Percentiles rank a stretch among this genome's conserved stretches.
Evolutionary conservation across 129 eudicot genomes (phyloP).

Genomic region (Calendula officinalis): DNA sequence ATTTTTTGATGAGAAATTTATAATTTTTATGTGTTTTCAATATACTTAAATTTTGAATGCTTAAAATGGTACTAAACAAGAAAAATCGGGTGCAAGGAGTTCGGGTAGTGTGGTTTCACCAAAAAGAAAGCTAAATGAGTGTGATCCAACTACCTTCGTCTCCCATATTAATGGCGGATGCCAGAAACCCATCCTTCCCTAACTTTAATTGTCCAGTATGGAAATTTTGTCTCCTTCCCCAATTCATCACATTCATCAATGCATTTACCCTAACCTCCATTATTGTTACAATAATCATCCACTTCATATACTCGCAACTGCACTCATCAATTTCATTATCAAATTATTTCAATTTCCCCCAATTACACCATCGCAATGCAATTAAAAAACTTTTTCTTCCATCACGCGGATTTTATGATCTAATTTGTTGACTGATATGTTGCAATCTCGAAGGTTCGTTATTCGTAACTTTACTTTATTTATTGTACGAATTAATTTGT

Average conservation of each 20-base stretch:
- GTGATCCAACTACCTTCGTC: conserved; percentile 28
- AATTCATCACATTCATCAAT: conserved; percentile 21
- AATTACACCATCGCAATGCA: background rate
- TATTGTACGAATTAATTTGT: conserved; percentile 9
- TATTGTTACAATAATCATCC: conserved; percentile 7
- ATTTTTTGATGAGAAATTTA: too few relatives aligned
- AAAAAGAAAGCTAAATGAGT: conserved; percentile 11
- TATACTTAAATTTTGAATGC: too few relatives aligned
- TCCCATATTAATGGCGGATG: conserved; percentile 46
- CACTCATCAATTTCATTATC: conserved; percentile 11
- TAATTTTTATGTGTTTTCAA: too few relatives aligned
- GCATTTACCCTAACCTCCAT: conserved; percentile 22
- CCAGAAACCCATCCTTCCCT: conserved; percentile 19
- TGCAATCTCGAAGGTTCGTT: conserved; percentile 28
- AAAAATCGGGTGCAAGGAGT: background rate
- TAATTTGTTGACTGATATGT: conserved; percentile 6
- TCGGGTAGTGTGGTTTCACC: background rate
- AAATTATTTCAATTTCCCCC: background rate
- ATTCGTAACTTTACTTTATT: conserved; percentile 9
- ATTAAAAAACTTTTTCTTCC: background rate
- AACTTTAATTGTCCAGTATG: conserved; percentile 1
- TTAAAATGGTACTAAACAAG: background rate
- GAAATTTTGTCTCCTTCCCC: conserved; percentile 18
- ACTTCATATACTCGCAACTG: conserved; percentile 13
- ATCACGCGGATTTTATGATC: conserved; percentile 9